phyloP scores from a whole-genome alignment of 352 stramenopile genomes.

The Phytophthora agathidicida region DNA sequence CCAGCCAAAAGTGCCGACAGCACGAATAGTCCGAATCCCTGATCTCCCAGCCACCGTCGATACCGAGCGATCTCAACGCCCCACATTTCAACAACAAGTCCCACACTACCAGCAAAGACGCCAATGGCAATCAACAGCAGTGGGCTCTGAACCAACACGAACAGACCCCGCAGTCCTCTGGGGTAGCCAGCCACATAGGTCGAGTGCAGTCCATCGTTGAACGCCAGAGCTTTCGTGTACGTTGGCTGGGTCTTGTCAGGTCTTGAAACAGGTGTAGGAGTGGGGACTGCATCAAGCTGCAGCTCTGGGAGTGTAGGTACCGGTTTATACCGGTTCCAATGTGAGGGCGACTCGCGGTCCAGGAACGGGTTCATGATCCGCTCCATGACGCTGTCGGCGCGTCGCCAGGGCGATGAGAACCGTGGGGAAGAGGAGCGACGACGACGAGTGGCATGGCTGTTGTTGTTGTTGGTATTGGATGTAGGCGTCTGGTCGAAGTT shows the following conservation, averaged over 20 bases:
- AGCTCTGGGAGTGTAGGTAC: conserved; percentile 15
- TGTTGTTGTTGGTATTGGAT: neutral
- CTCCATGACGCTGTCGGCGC: conserved; percentile 71
- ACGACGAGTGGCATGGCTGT: conserved; percentile 4
- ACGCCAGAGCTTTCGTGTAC: conserved; percentile 63
- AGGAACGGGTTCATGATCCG: conserved; percentile 77
- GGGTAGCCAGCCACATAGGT: conserved; percentile 77
- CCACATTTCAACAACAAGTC: conserved; percentile 71
- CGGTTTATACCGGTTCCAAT: conserved; percentile 24
- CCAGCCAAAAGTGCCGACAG: conserved; percentile 56
- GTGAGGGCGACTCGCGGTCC: conserved; percentile 49
- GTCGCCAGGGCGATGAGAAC: conserved; percentile 35
- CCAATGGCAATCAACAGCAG: conserved; percentile 71
- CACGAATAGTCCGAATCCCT: conserved; percentile 66
- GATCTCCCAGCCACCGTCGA: conserved; percentile 58
- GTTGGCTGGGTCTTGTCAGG: conserved; percentile 16
- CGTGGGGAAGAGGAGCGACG: conserved; percentile 35
- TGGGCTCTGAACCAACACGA: conserved; percentile 78
- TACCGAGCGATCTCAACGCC: conserved; percentile 67
- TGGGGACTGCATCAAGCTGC: conserved; percentile 3
- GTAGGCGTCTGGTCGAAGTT: neutral
- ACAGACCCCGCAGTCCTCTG: conserved; percentile 53
- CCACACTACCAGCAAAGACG: conserved; percentile 68
- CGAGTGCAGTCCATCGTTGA: conserved; percentile 77
- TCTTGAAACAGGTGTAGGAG: neutral